Conservation (phyloP, 768 basidiomycete species). For the Suillus paluster region DNA sequence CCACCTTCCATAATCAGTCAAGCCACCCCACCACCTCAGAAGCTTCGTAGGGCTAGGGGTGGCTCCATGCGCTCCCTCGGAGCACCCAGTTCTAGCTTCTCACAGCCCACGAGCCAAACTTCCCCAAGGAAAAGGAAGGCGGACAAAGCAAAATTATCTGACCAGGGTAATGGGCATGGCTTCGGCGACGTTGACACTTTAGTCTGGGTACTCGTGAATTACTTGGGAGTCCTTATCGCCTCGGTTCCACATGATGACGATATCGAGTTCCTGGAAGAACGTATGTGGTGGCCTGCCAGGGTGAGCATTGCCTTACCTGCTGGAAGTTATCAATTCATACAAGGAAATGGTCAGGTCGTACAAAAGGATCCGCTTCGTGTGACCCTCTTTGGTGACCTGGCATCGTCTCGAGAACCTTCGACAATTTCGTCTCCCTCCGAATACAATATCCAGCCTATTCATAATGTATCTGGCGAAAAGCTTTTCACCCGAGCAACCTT, state of each 20-base stretch:
- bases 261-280: constrained; percentile 16
- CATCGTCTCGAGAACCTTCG: constrained; percentile 28
- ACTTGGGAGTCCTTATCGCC: constrained; percentile 36
- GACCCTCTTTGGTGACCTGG: constrained; percentile 36
- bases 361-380: constrained; percentile 31
- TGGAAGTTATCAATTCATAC: constrained; percentile 3
- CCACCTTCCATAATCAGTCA: constrained; percentile 16
- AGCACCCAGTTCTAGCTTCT: constrained; percentile 13
- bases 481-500: constrained; percentile 52
- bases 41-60: constrained; percentile 15
- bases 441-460: constrained; percentile 47
- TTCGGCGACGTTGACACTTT: constrained; percentile 38
- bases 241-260: constrained; percentile 31
- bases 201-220: constrained; percentile 60
- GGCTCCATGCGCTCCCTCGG: constrained; percentile 16
- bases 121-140: constrained; percentile 25
- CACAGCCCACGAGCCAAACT: constrained; percentile 25
- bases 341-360: constrained; percentile 22
- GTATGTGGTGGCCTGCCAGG: constrained; percentile 76
- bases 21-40: neutral
- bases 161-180: constrained; percentile 15
- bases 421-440: constrained; percentile 38
- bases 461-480: constrained; percentile 35
- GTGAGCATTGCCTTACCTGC: constrained; percentile 41
- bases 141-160: constrained; percentile 8